Evolutionary conservation across 2,329 filamentous ascomycete species (phyloP), one percentile per base, ranked within the genome.

Genomic region (Calonectria naviculata): DNA sequence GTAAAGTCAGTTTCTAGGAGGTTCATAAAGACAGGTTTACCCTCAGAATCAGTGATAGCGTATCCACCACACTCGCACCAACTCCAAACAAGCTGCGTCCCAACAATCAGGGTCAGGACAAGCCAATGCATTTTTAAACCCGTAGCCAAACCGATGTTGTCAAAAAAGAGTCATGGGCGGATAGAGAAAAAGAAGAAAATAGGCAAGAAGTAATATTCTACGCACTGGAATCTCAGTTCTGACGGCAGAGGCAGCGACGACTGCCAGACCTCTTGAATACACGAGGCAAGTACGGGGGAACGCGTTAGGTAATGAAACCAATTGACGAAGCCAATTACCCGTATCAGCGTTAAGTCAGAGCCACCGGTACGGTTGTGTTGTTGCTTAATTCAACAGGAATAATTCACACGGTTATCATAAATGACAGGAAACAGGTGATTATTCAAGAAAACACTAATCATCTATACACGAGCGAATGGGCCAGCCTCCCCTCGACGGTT

Each of bases 61-160:
- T 94, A 95, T 63, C 93, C 94, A 79, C 93, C 94, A 79, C 94
- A 96, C 76, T 93, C 89, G 83, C 94, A 95, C 72, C 87, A 85
- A 6, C 88, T 87, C 17, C 70, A 68, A 5, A 69, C 73, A 31
- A 78, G 60, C 6, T 15, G 73, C 47, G 42, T 75, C 78, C 64
- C 46, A 21, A 65, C 8, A 58, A 65, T 41, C 36, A 79, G 19
- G 12, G 73, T 29, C 31, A 58, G 5, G 69, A 19, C 21, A 71
- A 24, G 29, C 52, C 41, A 19, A 21, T 62, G 26, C 76, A 78
- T 76, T 46, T 19, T 29, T 24, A 44, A 29, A 38, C 56, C 34
- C 12, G 42, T 44, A 64, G 42, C 44, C 21, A 24, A 28, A 28
- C 31, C 31, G 24, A 8, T 17, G 15, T 2, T 44, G 1, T 28